Base-by-base conservation (phyloP, 768 basidiomycete genomes). In the Russula lepida region DNA sequence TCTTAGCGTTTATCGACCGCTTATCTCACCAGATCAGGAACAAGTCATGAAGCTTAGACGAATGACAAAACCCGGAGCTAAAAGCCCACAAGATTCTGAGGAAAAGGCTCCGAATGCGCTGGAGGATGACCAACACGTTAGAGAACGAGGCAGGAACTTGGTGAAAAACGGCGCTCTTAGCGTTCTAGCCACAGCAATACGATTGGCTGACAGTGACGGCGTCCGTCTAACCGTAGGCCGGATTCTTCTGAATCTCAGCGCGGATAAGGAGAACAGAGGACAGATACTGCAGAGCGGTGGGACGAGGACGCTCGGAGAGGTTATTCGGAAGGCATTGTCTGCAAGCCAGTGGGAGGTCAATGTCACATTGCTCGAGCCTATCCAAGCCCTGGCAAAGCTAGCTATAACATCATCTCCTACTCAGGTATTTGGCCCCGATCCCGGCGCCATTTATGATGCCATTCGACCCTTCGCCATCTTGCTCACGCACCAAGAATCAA, bases 321-420 rank as follows among this genome's bases (percentile, higher is more conserved):
- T 85, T 61, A 86, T 88, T 63, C 81, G 80, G 63, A 76, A 76
- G 21, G 69, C 75, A 2, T 57, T 78, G 25, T 71, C 68, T 21
- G 15, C 58, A 25, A 41, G 66, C 33, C 49, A 66, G 58, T 61
- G 70, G 28, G 68, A 71, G 43, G 62, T 82, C 13, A 80, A 81
- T 47, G 67, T 72, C 6, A 65, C 75, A 0, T 77, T 80, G 50
- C 74, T 92, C 13, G 76, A 81, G 19, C 78, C 92, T 1, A 82
- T 91, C 28, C 95, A 98, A 71, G 94, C 93, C 2, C 75, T 97
- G 28, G 91, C 94, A 17, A 97, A 98, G 70, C 84, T 99, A 28
- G 77, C 91, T 48, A 98, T 98, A 68, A 98, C 95, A 1, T 80
- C 93, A 2, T 85, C 93, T 11, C 97, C 97, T 0, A 72, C 90